Conservation (phyloP, 352 stramenopile species). For the Plasmopara viticola region DNA sequence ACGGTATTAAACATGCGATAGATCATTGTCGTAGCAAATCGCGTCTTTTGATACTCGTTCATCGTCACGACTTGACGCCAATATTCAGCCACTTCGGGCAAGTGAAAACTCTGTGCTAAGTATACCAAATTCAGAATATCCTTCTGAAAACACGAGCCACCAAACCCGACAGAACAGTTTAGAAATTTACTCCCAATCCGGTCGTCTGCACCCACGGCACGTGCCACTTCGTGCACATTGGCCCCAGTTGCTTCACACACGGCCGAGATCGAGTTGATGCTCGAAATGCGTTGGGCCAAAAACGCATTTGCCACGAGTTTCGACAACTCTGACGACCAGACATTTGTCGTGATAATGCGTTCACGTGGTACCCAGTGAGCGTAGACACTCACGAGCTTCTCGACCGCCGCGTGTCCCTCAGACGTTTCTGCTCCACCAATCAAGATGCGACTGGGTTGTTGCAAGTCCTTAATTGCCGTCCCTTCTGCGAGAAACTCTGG, state of each 20-base stretch:
- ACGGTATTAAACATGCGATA: conserved; percentile 99
- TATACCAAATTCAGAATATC: conserved; percentile 99
- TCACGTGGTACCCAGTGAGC: conserved; percentile 94
- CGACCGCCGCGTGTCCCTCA: conserved; percentile 81
- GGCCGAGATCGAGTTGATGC: conserved; percentile 99
- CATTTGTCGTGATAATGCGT: conserved; percentile 97
- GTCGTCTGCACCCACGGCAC: conserved; percentile 95
- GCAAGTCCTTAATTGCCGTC: conserved; percentile 96
- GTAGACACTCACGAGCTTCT: conserved; percentile 95
- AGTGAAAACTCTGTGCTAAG: conserved; percentile 95
- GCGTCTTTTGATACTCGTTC: conserved; percentile 99
- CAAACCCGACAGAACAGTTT: conserved; percentile 97
- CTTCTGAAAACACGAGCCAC: conserved; percentile 67
- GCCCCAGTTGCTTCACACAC: conserved; percentile 97
- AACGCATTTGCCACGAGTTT: conserved; percentile 99
- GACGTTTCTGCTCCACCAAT: conserved; percentile 95
- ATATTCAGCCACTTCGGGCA: conserved; percentile 98
- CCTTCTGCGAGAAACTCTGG: conserved; percentile 99
- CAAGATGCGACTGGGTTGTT: conserved; percentile 93
- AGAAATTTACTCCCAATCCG: conserved; percentile 98
- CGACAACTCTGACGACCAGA: conserved; percentile 99
- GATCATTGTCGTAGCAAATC: conserved; percentile 98
- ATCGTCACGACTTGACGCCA: conserved; percentile 98
- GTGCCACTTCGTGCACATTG: conserved; percentile 97
- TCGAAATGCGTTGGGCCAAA: conserved; percentile 98